These are phyloP conservation scores for Cadophora sp. DNA, from an alignment of 2,329 filamentous ascomycete species.

Conservation along the genomic window DNA sequence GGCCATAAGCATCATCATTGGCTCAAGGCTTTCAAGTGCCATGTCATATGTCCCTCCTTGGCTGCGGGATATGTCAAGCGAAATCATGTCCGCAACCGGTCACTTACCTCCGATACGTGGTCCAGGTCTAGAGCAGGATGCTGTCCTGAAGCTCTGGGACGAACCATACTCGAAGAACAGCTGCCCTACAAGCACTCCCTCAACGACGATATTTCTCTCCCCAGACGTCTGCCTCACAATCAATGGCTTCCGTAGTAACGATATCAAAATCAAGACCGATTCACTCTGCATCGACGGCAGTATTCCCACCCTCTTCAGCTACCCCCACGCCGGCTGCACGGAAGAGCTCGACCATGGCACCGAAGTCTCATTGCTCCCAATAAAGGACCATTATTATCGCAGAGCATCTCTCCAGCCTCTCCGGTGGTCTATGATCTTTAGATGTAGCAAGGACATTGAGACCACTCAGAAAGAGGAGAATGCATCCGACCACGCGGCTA, in stretches of 20 bases:
- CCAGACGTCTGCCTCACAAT: background rate
- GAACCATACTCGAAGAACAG: background rate
- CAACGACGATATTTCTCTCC: background rate
- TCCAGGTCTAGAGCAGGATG: background rate
- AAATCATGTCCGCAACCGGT: background rate
- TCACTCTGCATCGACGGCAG: background rate
- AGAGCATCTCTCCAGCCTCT: background rate
- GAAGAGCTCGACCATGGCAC: slow-evolving; percentile 1
- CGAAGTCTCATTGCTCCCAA: background rate
- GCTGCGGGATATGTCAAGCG: background rate
- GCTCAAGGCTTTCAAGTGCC: background rate
- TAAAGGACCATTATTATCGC: background rate
- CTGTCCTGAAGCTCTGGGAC: background rate
- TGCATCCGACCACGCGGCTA: background rate
- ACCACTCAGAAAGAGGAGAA: background rate
- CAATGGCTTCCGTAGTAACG: background rate
- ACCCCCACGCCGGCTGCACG: background rate
- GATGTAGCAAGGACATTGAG: background rate
- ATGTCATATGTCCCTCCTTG: background rate
- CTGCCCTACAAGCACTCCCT: background rate
- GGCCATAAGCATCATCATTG: background rate
- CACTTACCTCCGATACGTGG: background rate
- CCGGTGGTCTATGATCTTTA: background rate
- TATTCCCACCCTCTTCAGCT: background rate
- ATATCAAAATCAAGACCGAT: background rate